Conservation (phyloP, 2,329 filamentous ascomycete species). For the Sordariomycetes sp. region DNA sequence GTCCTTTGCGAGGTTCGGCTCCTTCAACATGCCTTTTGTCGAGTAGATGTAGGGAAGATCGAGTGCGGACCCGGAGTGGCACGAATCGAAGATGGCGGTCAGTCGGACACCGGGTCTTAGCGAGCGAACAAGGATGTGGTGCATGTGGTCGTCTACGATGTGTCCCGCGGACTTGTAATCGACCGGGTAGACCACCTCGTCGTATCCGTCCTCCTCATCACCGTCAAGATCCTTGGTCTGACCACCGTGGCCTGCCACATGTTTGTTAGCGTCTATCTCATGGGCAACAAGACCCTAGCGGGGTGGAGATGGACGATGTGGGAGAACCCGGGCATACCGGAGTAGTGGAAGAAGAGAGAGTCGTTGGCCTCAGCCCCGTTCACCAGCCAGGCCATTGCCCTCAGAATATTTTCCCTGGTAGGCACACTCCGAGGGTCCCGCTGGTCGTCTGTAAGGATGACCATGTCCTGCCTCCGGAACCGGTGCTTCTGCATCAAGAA, state of each 20-base stretch:
- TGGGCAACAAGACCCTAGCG: background rate
- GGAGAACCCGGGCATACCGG: constrained; percentile 17
- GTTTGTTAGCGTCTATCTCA: background rate
- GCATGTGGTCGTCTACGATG: constrained; percentile 49
- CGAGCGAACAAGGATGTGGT: constrained; percentile 51
- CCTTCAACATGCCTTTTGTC: constrained; percentile 61
- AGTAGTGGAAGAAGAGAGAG: constrained; percentile 50
- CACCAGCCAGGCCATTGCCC: constrained; percentile 49
- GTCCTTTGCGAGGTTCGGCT: constrained; percentile 63
- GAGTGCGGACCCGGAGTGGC: constrained; percentile 46
- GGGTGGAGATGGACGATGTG: background rate
- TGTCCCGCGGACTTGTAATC: constrained; percentile 42
- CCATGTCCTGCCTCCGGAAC: constrained; percentile 48
- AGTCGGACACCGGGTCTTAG: constrained; percentile 59
- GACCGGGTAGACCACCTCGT: constrained; percentile 47
- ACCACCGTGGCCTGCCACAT: constrained; percentile 35
- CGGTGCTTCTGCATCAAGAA: constrained; percentile 43
- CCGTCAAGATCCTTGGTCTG: constrained; percentile 44
- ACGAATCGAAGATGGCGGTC: constrained; percentile 43
- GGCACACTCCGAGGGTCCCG: constrained; percentile 46
- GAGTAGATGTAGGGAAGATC: constrained; percentile 51
- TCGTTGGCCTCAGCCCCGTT: constrained; percentile 46
- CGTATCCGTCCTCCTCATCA: constrained; percentile 47
- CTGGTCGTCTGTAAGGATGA: constrained; percentile 45
- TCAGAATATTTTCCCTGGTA: constrained; percentile 42